Percentiles rank a stretch among this genome's conserved stretches.
phyloP scores from a whole-genome alignment of 2,329 filamentous ascomycete species.

The Emmonsiellopsis sp. region DNA sequence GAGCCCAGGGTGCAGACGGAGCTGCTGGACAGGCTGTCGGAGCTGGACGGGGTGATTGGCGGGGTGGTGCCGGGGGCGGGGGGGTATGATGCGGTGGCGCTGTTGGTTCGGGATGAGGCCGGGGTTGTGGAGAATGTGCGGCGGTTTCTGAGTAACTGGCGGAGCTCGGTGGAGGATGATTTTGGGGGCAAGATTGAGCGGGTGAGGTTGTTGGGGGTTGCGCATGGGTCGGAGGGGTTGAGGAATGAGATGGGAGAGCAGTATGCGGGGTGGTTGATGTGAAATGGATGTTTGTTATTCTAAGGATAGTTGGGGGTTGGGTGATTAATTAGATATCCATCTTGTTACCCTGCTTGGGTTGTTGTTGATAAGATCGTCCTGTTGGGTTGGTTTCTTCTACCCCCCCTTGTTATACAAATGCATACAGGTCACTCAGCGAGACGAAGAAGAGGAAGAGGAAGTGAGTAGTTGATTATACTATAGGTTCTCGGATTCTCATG shows the following conservation, averaged over 20 bases:
- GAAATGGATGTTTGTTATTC: not conserved
- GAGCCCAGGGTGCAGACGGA: conserved; percentile 80
- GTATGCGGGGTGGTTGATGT: conserved; percentile 30
- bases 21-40: conserved; percentile 65
- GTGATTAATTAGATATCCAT: no score
- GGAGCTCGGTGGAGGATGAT: conserved; percentile 34
- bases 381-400: no score
- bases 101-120: conserved; percentile 66
- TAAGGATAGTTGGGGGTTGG: no score
- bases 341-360: no score
- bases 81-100: conserved; percentile 78
- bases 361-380: no score
- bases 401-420: no score
- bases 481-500: no score
- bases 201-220: conserved; percentile 36
- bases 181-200: conserved; percentile 36
- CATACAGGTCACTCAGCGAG: no score
- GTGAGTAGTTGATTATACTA: no score
- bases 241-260: conserved; percentile 30
- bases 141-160: conserved; percentile 58
- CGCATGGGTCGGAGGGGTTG: conserved; percentile 37
- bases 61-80: conserved; percentile 92
- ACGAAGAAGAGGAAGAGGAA: no score
- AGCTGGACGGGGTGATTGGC: conserved; percentile 70
- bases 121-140: conserved; percentile 53